A percentile compares a stretch with the other conserved stretches of the same genome.
Conservation (phyloP, 306 rosid species). For the Pyrus bretschneideri region DNA sequence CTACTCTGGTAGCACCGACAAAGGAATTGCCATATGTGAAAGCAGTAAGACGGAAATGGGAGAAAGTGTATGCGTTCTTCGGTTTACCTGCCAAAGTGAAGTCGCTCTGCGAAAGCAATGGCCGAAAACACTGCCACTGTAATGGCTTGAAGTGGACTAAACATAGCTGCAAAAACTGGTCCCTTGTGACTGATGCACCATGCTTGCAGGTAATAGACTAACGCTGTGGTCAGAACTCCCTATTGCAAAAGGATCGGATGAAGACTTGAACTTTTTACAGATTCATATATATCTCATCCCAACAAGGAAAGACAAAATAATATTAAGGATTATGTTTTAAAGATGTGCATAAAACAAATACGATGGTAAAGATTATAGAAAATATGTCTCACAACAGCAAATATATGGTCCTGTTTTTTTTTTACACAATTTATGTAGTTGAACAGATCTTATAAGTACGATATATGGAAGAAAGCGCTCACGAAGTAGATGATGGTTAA, state of each 20-base stretch:
- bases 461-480: background rate
- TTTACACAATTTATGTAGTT: no score
- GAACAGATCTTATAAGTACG: no score
- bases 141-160: constrained; percentile 23
- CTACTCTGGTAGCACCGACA: background rate
- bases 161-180: constrained; percentile 39
- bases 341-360: no score
- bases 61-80: background rate
- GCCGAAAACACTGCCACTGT: constrained; percentile 25
- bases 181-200: constrained; percentile 37
- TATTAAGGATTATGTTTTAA: background rate
- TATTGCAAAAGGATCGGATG: background rate
- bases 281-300: background rate
- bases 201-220: constrained; percentile 24
- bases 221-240: constrained; percentile 30
- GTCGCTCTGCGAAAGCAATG: constrained; percentile 30
- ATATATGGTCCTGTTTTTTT: no score
- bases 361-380: no score
- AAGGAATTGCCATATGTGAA: background rate
- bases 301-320: background rate
- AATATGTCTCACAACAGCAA: background rate
- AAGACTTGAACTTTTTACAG: background rate
- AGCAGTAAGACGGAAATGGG: background rate
- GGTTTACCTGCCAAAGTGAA: constrained; percentile 22
- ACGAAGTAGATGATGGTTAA: constrained; percentile 31